These are phyloP conservation scores for Urtica urens DNA, from an alignment of 306 rosid species.

Conservation along the genomic window DNA sequence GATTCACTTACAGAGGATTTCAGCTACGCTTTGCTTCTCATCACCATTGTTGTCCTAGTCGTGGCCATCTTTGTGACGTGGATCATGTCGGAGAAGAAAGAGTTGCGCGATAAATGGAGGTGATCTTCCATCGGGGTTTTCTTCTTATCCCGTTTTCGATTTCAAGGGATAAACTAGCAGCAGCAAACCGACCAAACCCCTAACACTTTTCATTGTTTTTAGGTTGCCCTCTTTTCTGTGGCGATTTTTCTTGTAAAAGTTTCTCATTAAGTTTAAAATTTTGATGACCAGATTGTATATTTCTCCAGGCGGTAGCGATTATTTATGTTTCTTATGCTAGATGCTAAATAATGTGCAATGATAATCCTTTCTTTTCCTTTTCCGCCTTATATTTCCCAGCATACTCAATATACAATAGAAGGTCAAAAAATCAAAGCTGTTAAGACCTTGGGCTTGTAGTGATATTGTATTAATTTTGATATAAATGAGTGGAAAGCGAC, in stretches of 20 bases:
- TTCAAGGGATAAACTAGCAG: constrained; percentile 20
- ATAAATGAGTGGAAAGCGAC: too few species aligned
- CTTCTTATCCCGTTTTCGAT: background rate
- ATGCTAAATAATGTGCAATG: too few species aligned
- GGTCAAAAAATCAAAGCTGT: too few species aligned
- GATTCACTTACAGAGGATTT: constrained; percentile 98
- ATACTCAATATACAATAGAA: too few species aligned
- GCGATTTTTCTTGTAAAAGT: constrained; percentile 31
- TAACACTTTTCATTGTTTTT: constrained; percentile 8
- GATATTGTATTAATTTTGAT: too few species aligned
- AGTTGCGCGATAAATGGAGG: constrained; percentile 87
- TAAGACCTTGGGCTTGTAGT: too few species aligned
- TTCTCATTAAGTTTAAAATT: constrained; percentile 1
- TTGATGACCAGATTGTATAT: constrained; percentile 35
- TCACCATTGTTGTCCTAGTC: constrained; percentile 77
- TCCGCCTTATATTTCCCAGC: too few species aligned
- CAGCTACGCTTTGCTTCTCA: constrained; percentile 93
- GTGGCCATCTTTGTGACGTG: constrained; percentile 83
- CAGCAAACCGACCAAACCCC: background rate
- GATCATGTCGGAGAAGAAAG: constrained; percentile 83
- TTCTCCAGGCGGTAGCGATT: constrained; percentile 18
- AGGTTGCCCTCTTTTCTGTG: constrained; percentile 20
- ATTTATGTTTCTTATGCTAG: constrained; percentile 19
- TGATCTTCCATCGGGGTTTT: constrained; percentile 28
- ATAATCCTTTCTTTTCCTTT: too few species aligned